A percentile compares a stretch with the other conserved stretches of the same genome.
Evolutionary conservation across 495 filamentous ascomycete genomes (phyloP).

Genomic region (Hypoxylon lienhwacheense): DNA sequence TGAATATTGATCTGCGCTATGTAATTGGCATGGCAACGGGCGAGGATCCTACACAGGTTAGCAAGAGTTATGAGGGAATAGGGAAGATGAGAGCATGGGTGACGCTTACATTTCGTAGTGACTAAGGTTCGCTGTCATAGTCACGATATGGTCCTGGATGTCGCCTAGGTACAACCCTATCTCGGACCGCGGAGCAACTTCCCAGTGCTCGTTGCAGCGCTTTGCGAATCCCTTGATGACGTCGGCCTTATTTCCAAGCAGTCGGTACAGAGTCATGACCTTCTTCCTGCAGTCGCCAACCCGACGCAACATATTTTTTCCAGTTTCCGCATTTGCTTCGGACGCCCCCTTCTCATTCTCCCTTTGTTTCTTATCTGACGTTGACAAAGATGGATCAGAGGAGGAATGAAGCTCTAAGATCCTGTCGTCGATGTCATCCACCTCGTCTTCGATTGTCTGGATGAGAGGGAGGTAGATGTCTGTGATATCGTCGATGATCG

Average conservation of each 20-base stretch:
- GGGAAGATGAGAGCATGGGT: not conserved
- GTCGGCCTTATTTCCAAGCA: conserved; percentile 95
- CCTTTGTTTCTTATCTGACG: conserved; percentile 34
- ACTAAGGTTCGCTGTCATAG: conserved; percentile 91
- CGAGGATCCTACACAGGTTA: conserved; percentile 68
- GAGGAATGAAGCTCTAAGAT: conserved; percentile 75
- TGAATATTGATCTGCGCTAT: conserved; percentile 89
- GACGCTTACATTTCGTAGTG: conserved; percentile 88
- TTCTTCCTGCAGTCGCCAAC: conserved; percentile 95
- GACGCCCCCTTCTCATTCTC: conserved; percentile 51
- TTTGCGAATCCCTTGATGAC: conserved; percentile 99
- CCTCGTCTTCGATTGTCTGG: conserved; percentile 83
- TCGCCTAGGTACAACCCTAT: conserved; percentile 95
- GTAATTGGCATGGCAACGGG: conserved; percentile 92
- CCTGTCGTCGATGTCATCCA: conserved; percentile 83
- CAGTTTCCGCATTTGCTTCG: conserved; percentile 57
- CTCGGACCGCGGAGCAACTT: conserved; percentile 90
- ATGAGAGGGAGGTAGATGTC: conserved; percentile 93
- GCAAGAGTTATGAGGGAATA: conserved; percentile 4
- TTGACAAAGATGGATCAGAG: conserved; percentile 40
- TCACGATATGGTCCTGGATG: conserved; percentile 98
- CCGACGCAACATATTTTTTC: conserved; percentile 82
- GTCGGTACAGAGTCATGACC: conserved; percentile 90
- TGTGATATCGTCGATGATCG: conserved; percentile 96
- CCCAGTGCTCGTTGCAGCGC: conserved; percentile 96